Base-by-base conservation (phyloP, 768 basidiomycete genomes). In the Macrolepiota dolichaula region DNA sequence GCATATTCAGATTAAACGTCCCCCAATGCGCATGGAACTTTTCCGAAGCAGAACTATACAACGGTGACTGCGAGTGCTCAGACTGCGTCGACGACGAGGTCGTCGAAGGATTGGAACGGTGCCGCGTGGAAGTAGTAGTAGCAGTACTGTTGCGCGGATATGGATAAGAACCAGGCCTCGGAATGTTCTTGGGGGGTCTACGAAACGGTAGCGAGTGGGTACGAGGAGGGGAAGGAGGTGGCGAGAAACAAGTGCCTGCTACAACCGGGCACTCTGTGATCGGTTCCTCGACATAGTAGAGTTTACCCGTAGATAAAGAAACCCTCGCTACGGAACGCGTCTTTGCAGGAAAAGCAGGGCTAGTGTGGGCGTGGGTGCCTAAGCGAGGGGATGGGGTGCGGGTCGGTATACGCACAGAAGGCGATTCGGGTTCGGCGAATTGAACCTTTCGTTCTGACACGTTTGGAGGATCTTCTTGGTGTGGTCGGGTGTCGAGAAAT, bases 11-110 rank as follows among this genome's bases (percentile, higher is more conserved):
- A 24, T 44, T 40, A 55, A 61, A 61, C 44, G 36, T 32, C 1
- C 52, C 59, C 59, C 59, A 61, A 25, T n/a, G 52, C 32, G 59
- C 59, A 13, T 47, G 35, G 2, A 61, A 47, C 44, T 37, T 61
- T 24, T 61, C 59, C 44, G 32, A 40, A 0, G 46, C 3, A 17
- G 59, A 55, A 9, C 24, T 37, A 54, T 61, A 61, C 12, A 61
- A 27, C 24, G 57, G 46, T 3, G 29, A 32, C 29, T 32, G 29
- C 3, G 29, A 2, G 3, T 51, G 17, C 6, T 19, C 42, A 44
- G 42, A 44, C 42, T 44, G 42, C 17, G 42, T 15, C 3, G 42
- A 44, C 17, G 42, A n/a, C 3, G 42, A 44, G 19, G 9, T 44
- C 19, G 42, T 22, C 12, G 42, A 44, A 7, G 42, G 17, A 44